A percentile compares a stretch with the other conserved stretches of the same genome.
These are phyloP conservation scores for Solanum bukasovii DNA, from an alignment of 257 asterid species.

Conservation along the genomic window DNA sequence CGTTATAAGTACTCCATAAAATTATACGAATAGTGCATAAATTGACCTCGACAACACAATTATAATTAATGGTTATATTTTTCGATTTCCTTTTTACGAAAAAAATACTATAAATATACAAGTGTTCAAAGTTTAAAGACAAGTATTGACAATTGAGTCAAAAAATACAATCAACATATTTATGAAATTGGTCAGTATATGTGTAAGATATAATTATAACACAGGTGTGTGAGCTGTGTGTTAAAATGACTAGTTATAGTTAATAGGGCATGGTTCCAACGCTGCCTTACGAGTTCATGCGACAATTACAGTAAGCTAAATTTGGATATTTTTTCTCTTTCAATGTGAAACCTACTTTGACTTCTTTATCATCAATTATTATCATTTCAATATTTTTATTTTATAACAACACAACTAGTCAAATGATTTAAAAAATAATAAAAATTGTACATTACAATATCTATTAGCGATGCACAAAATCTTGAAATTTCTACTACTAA, in stretches of 20 bases:
- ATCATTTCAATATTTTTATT: background rate
- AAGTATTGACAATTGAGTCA: background rate
- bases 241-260: slow-evolving; percentile 13
- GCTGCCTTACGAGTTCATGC: background rate
- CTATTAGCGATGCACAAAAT: background rate
- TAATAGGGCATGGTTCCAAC: slow-evolving; percentile 12
- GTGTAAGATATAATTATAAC: background rate
- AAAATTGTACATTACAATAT: background rate
- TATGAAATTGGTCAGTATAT: background rate
- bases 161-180: background rate
- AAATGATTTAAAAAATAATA: background rate
- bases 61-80: background rate
- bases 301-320: slow-evolving; percentile 3
- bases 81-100: background rate
- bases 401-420: background rate
- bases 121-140: background rate
- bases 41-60: background rate
- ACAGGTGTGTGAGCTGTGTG: slow-evolving; percentile 1
- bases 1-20: background rate
- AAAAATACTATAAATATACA: background rate
- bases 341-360: background rate
- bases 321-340: background rate
- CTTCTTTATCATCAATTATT: background rate
- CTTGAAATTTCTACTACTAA: background rate
- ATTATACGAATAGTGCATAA: background rate